phyloP scores from a whole-genome alignment of 768 basidiomycete genomes.

The Phanerodontia chrysosporium region DNA sequence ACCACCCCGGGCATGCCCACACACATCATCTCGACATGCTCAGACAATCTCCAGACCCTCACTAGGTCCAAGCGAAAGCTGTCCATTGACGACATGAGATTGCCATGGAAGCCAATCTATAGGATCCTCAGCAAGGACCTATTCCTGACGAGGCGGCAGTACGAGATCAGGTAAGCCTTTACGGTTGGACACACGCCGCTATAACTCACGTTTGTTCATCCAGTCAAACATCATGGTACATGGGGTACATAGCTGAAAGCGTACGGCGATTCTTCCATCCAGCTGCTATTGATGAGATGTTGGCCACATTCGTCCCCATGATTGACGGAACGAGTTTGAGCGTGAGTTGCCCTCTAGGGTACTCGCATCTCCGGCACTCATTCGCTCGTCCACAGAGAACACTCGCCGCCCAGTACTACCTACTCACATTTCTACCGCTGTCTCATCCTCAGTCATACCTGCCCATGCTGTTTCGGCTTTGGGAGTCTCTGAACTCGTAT shows the following conservation, averaged over 20 bases:
- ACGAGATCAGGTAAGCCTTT: constrained; percentile 65
- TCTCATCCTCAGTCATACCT: constrained; percentile 82
- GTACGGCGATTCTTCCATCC: constrained; percentile 86
- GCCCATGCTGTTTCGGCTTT: constrained; percentile 78
- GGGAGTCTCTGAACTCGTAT: constrained; percentile 87
- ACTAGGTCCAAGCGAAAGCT: constrained; percentile 71
- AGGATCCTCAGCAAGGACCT: constrained; percentile 67
- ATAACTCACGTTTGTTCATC: background rate
- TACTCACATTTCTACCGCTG: constrained; percentile 81
- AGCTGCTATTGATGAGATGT: constrained; percentile 81
- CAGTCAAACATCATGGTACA: constrained; percentile 73
- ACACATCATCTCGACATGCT: constrained; percentile 61
- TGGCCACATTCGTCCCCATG: constrained; percentile 76
- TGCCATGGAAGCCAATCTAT: constrained; percentile 81
- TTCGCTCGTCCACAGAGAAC: constrained; percentile 44
- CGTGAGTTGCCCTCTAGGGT: constrained; percentile 38
- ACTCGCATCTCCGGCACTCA: background rate
- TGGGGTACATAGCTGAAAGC: constrained; percentile 67
- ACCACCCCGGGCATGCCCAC: constrained; percentile 74
- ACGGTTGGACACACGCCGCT: background rate
- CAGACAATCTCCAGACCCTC: constrained; percentile 56
- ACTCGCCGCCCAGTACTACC: constrained; percentile 79
- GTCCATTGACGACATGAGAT: constrained; percentile 70
- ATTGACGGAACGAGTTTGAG: constrained; percentile 73
- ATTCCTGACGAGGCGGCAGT: constrained; percentile 72